Conservation (phyloP, 2,329 filamentous ascomycete genomes). For the Fusarium oligoseptatum region DNA sequence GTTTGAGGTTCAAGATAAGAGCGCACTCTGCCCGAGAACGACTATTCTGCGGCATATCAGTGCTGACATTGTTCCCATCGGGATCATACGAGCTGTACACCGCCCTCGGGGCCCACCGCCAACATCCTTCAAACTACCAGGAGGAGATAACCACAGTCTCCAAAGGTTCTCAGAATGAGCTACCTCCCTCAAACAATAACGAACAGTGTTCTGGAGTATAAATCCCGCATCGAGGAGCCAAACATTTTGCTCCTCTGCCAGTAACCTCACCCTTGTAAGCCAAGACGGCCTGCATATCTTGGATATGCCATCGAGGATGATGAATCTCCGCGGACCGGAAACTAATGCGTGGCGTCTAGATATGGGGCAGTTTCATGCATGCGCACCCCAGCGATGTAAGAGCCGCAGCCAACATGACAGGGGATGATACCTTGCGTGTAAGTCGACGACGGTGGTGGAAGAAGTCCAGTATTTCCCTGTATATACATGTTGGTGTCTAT, state of each 20-base stretch:
- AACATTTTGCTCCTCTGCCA: background rate
- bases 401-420: constrained; percentile 1
- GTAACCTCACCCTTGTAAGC: constrained; percentile 5
- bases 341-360: background rate
- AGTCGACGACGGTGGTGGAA: background rate
- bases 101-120: background rate
- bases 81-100: background rate
- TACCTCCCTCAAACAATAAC: background rate
- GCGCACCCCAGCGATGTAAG: background rate
- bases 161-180: background rate
- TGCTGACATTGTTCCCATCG: background rate
- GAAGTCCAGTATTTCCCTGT: background rate
- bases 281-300: constrained; percentile 3
- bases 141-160: no score
- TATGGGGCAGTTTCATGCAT: constrained; percentile 4
- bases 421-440: background rate
- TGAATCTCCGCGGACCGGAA: background rate
- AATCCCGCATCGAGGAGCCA: background rate
- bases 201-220: background rate
- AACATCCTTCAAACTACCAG: background rate
- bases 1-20: background rate
- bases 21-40: background rate
- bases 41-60: background rate
- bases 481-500: background rate
- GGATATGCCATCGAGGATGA: background rate